Conservation (phyloP, 106 monocot species). For the Gastrodia elata region DNA sequence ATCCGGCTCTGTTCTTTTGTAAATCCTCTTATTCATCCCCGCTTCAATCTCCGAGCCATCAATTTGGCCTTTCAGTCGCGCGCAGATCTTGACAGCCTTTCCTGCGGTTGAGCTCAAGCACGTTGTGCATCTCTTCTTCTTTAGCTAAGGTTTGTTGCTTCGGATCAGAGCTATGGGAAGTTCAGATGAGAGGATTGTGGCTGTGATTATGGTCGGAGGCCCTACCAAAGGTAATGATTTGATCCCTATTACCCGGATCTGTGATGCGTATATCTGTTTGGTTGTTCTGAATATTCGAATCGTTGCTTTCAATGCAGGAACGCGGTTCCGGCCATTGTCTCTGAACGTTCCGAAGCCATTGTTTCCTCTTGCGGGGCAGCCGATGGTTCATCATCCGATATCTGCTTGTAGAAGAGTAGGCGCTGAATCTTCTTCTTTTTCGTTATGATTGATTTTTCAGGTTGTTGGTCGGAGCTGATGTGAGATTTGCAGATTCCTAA, state of each 20-base stretch:
- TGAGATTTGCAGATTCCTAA: constrained; percentile 65
- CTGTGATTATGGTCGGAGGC: constrained; percentile 96
- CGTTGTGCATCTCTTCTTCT: background rate
- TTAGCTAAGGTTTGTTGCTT: background rate
- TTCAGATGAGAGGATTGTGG: constrained; percentile 69
- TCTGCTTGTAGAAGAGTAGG: constrained; percentile 71
- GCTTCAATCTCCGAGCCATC: too few relatives aligned
- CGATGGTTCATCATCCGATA: constrained; percentile 87
- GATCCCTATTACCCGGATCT: background rate
- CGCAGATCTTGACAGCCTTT: too few relatives aligned
- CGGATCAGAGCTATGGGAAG: constrained; percentile 37
- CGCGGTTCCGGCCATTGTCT: constrained; percentile 73
- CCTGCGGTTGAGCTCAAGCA: too few relatives aligned
- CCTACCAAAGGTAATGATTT: constrained; percentile 65
- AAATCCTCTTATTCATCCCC: too few relatives aligned
- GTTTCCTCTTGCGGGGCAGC: constrained; percentile 77
- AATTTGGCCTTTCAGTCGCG: too few relatives aligned
- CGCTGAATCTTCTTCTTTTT: background rate
- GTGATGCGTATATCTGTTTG: background rate
- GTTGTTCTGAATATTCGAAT: background rate
- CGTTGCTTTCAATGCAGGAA: constrained; percentile 32
- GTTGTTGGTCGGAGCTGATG: background rate
- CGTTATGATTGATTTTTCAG: background rate
- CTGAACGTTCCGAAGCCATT: constrained; percentile 85
- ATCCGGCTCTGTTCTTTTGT: too few relatives aligned